phyloP scores from a whole-genome alignment of 768 basidiomycete genomes.

The Tylopilus felleus region DNA sequence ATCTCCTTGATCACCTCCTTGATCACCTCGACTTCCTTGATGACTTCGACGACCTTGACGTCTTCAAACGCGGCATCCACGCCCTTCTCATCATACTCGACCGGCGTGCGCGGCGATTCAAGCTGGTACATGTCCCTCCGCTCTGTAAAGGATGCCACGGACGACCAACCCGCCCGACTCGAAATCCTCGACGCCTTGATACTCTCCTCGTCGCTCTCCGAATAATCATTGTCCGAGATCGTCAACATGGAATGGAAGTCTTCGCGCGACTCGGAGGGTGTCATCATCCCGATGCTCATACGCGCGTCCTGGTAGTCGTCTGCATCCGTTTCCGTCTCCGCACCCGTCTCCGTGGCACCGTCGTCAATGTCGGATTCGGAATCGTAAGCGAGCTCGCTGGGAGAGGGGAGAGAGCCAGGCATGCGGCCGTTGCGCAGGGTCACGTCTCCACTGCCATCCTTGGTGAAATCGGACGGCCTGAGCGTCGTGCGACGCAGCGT shows the following conservation, averaged over 20 bases:
- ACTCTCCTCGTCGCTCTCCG: slow-evolving; percentile 63
- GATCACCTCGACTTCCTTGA: slow-evolving; percentile 31
- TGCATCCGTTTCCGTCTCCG: slow-evolving; percentile 62
- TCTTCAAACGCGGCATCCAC: slow-evolving; percentile 34
- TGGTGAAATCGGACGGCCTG: slow-evolving; percentile 44
- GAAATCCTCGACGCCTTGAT: slow-evolving; percentile 62
- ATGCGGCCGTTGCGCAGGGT: slow-evolving; percentile 32
- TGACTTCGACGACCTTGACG: slow-evolving; percentile 28
- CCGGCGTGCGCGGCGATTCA: slow-evolving; percentile 15
- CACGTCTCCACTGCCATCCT: slow-evolving; percentile 34
- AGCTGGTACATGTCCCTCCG: slow-evolving; percentile 1
- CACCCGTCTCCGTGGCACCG: slow-evolving; percentile 56
- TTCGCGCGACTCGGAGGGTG: slow-evolving; percentile 63
- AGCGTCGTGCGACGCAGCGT: slow-evolving; percentile 41
- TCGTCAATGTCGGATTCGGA: slow-evolving; percentile 45
- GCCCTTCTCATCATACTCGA: slow-evolving; percentile 52
- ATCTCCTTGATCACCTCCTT: slow-evolving; percentile 30
- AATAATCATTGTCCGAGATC: slow-evolving; percentile 64
- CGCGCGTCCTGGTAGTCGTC: slow-evolving; percentile 78
- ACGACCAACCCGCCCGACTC: slow-evolving; percentile 28
- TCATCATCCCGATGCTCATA: slow-evolving; percentile 57
- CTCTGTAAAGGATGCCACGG: slow-evolving; percentile 23
- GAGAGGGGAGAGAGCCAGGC: slow-evolving; percentile 20
- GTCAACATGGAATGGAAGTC: slow-evolving; percentile 79
- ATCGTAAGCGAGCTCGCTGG: slow-evolving; percentile 35